A percentile compares a stretch with the other conserved stretches of the same genome.
These are phyloP conservation scores for Aspergillus sergii DNA, from an alignment of 2,329 filamentous ascomycete genomes.

Conservation along the genomic window DNA sequence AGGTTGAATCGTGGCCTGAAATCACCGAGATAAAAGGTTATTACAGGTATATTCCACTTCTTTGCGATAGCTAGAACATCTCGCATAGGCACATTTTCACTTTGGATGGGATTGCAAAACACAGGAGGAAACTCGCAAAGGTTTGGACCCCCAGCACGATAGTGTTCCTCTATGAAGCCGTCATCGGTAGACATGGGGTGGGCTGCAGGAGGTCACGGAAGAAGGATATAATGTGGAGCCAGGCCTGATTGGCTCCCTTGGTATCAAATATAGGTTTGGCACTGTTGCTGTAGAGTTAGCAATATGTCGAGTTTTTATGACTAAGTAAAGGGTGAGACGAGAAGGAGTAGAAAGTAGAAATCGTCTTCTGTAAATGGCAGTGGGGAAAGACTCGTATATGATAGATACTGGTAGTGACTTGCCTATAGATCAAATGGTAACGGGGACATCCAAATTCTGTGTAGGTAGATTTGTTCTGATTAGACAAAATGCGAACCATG, in stretches of 20 bases:
- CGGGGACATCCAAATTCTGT: too few relatives aligned
- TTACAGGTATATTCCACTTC: not conserved
- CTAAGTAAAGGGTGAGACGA: not conserved
- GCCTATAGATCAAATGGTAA: too few relatives aligned
- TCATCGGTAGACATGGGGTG: not conserved
- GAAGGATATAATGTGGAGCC: not conserved
- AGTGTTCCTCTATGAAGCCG: not conserved
- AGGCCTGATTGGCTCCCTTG: not conserved
- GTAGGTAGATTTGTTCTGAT: too few relatives aligned
- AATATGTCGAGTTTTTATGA: not conserved
- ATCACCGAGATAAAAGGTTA: not conserved
- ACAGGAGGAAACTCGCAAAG: not conserved
- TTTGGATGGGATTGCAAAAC: not conserved
- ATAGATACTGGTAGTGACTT: too few relatives aligned
- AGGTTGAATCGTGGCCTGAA: not conserved
- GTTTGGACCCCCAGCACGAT: not conserved
- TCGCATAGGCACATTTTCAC: not conserved
- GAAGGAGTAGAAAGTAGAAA: too few relatives aligned
- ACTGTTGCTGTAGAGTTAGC: not conserved
- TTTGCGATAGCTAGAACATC: not conserved
- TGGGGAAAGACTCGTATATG: too few relatives aligned
- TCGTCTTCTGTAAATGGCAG: too few relatives aligned
- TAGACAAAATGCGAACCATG: too few relatives aligned
- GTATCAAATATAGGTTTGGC: not conserved
- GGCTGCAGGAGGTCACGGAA: not conserved